A percentile compares a stretch with the other conserved stretches of the same genome.
phyloP scores from a whole-genome alignment of 2,329 filamentous ascomycete species.

The Fusarium euwallaceae region DNA sequence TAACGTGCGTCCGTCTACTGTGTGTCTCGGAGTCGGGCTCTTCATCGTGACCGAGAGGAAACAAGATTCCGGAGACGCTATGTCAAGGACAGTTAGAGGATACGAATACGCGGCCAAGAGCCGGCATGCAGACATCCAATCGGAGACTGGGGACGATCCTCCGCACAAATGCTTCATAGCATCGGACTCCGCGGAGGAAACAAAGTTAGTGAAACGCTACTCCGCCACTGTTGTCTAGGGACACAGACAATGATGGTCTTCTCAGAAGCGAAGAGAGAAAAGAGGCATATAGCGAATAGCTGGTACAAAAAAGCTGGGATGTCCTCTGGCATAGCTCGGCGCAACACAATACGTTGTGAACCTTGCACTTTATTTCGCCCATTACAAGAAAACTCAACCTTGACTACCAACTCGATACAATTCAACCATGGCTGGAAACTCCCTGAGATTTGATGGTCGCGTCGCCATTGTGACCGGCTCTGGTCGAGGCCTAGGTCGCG shows the following conservation, averaged over 20 bases:
- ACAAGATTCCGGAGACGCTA: background rate
- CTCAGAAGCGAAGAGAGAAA: background rate
- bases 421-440: background rate
- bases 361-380: background rate
- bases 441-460: background rate
- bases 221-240: background rate
- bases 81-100: background rate
- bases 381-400: background rate
- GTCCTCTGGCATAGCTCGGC: background rate
- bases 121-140: background rate
- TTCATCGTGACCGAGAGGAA: background rate
- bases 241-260: background rate
- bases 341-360: background rate
- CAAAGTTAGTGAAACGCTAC: background rate
- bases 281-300: background rate
- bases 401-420: background rate
- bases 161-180: background rate
- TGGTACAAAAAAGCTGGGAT: background rate
- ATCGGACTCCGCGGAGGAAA: background rate
- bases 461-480: constrained; percentile 3
- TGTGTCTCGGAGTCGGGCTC: background rate
- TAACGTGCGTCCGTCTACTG: background rate
- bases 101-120: background rate
- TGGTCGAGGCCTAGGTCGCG: background rate
- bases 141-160: background rate